A percentile compares a stretch with the other conserved stretches of the same genome.
These are phyloP conservation scores for Eucalyptus regnans DNA, from an alignment of 345 rosid species.

Conservation along the genomic window DNA sequence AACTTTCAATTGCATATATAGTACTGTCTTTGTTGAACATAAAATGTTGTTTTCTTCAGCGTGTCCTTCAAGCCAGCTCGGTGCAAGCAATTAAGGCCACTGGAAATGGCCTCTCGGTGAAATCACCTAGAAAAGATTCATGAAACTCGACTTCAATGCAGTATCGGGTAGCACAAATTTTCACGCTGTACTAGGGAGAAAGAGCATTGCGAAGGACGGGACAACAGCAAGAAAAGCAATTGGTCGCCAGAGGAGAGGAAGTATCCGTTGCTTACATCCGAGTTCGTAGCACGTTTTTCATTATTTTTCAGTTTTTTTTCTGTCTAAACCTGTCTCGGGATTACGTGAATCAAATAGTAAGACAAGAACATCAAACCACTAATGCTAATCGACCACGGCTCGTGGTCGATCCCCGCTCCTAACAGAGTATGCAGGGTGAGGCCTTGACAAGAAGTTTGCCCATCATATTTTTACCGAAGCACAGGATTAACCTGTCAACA, in stretches of 20 bases:
- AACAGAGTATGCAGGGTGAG: background rate
- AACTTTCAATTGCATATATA: background rate
- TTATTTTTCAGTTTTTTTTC: too few species aligned
- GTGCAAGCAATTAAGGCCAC: background rate
- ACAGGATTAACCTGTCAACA: background rate
- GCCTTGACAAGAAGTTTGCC: background rate
- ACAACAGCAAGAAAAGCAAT: background rate
- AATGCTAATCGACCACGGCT: too few species aligned
- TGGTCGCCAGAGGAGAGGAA: background rate
- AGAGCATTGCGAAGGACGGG: background rate
- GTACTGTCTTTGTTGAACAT: background rate
- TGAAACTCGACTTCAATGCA: background rate
- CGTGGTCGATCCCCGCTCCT: background rate
- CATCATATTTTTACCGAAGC: background rate
- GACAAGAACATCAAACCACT: background rate
- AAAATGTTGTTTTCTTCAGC: background rate
- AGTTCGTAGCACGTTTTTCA: background rate
- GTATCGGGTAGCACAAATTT: background rate
- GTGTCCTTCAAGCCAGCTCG: background rate
- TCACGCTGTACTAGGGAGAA: background rate
- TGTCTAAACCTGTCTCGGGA: background rate
- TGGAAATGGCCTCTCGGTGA: background rate
- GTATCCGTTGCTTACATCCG: background rate
- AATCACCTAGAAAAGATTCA: background rate
- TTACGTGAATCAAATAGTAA: background rate